Base-by-base conservation (phyloP, 2,329 filamentous ascomycete genomes). In the Aspergillus sp. region DNA sequence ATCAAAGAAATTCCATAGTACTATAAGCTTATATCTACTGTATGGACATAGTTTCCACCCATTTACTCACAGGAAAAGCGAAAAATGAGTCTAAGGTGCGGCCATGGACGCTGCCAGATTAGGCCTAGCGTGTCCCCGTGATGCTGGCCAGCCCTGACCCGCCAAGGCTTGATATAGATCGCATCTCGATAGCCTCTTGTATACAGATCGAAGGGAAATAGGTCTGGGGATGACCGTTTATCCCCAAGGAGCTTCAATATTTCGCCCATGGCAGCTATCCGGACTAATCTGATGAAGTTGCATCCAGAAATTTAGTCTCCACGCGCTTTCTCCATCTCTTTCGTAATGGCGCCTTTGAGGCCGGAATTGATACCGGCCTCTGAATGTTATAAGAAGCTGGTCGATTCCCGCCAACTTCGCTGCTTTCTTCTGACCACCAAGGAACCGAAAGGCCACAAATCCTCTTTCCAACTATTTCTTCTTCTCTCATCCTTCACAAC, bases 321-420 rank as follows among this genome's bases (percentile, higher is more conserved):
- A 64, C 63, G 59, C 57, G 43, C 52, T 60, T 54, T 59, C 52
- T 40, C 54, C 61, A 58, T 66, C 63, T 64, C 52, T 71, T 70
- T 66, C 63, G 70, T 72, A 71, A 71, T 73, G 62, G 59, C 60
- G 62, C 56, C 57, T 59, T 58, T 60, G 70, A 74, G 72, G 72
- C 72, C 72, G 72, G 72, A 71, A 75, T 74, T 70, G 64, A 72
- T 74, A 70, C 73, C 73, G 72, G 72, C 72, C 72, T 73, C 71
- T 61, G 57, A 64, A 58, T 58, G 64, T 73, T 74, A 75, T 75
- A 75, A 75, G 66, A 70, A 66, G 66, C 56, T 55, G 56, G 59
- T 67, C 55, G 56, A 63, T 58, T 63, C 67, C 68, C 63, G 62
- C 62, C 58, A 50, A 61, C 63, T 56, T 54, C 47, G 47, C 45